These are phyloP conservation scores for Aspergillus pseudoviridinutans DNA, from an alignment of 2,329 filamentous ascomycete genomes.

Conservation along the genomic window DNA sequence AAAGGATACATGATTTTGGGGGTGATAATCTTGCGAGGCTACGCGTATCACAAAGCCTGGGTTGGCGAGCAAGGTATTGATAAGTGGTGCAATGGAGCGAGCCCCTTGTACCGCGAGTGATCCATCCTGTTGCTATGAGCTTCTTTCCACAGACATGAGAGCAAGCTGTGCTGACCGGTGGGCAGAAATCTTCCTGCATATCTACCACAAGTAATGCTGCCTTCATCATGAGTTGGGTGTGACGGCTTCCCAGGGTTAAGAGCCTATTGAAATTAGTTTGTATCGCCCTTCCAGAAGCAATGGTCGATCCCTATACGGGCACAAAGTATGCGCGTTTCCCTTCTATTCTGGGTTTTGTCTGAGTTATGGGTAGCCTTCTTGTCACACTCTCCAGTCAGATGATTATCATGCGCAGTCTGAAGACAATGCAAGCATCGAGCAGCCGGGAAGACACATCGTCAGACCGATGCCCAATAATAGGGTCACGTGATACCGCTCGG, in stretches of 20 bases:
- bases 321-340: neutral
- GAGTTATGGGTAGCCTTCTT: neutral
- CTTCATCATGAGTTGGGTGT: slow-evolving; percentile 11
- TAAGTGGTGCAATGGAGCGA: slow-evolving; percentile 62
- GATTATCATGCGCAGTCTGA: neutral
- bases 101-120: slow-evolving; percentile 76
- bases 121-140: slow-evolving; percentile 58
- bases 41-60: slow-evolving; percentile 67
- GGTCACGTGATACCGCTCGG: too few species aligned
- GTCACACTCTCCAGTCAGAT: neutral
- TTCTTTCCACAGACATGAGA: neutral
- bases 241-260: neutral
- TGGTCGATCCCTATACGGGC: neutral
- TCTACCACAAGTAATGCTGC: slow-evolving; percentile 74
- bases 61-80: slow-evolving; percentile 71
- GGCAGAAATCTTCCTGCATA: slow-evolving; percentile 92
- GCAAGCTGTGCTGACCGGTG: slow-evolving; percentile 59
- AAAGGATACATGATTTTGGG: slow-evolving; percentile 79
- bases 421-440: neutral
- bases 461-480: neutral
- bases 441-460: neutral
- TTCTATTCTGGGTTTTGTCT: neutral
- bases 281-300: neutral
- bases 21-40: slow-evolving; percentile 93
- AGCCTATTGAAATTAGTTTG: neutral